A percentile compares a stretch with the other conserved stretches of the same genome.
phyloP scores from a whole-genome alignment of 2,329 filamentous ascomycete species.

The Acephala macrosclerotiorum region DNA sequence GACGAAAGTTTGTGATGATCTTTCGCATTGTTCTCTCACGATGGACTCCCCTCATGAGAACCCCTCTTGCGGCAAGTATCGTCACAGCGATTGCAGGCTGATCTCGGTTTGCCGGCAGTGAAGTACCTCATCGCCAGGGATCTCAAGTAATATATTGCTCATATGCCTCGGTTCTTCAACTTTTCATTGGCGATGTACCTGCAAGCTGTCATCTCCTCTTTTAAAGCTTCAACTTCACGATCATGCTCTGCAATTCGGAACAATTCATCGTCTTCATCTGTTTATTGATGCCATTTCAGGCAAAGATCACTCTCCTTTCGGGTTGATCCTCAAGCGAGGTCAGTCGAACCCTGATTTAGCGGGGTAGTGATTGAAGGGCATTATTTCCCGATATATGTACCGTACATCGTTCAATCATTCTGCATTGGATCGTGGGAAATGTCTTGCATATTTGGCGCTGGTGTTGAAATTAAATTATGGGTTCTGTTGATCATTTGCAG shows the following conservation, averaged over 20 bases:
- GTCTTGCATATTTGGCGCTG: not conserved
- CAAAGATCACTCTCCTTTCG: constrained; percentile 5
- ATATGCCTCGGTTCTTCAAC: not conserved
- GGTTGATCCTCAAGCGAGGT: constrained; percentile 10
- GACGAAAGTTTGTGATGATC: not conserved
- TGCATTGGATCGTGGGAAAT: not conserved
- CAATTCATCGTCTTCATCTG: not conserved
- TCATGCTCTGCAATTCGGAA: not conserved
- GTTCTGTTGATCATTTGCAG: no score
- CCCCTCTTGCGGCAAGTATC: not conserved
- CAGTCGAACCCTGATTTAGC: not conserved
- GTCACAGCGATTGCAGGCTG: not conserved
- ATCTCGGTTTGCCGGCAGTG: not conserved
- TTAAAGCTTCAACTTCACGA: not conserved
- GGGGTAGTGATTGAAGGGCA: not conserved
- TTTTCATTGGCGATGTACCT: not conserved
- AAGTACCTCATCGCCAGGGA: not conserved
- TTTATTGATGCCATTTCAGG: constrained; percentile 4
- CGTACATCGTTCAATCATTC: not conserved
- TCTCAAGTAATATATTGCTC: constrained; percentile 3
- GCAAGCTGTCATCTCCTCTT: constrained; percentile 5
- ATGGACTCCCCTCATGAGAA: not conserved
- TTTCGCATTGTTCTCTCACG: not conserved
- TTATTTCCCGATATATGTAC: not conserved
- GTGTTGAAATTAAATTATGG: no score